These are phyloP conservation scores for Middelhovenomyces tepae DNA, from an alignment of 805 yeast genomes.

Conservation along the genomic window DNA sequence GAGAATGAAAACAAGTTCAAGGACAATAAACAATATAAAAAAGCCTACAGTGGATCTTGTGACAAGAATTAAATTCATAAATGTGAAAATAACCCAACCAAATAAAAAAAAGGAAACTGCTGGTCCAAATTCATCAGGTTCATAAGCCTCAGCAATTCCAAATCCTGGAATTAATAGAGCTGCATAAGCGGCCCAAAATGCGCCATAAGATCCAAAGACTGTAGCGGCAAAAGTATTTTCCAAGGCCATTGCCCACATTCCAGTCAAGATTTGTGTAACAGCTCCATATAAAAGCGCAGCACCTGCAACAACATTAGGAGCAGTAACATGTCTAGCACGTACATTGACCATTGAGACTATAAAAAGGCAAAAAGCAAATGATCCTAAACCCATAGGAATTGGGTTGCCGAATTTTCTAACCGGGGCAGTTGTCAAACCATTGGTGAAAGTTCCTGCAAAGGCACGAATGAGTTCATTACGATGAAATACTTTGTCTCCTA, in stretches of 20 bases:
- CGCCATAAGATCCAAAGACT: constrained; percentile 37
- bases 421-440: constrained; percentile 40
- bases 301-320: constrained; percentile 49
- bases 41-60: constrained; percentile 57
- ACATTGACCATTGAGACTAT: constrained; percentile 46
- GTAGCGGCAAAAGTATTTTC: constrained; percentile 63
- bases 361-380: constrained; percentile 55
- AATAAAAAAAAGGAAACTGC: constrained; percentile 51
- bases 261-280: constrained; percentile 51
- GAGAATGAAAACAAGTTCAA: no score
- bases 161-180: constrained; percentile 45
- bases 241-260: constrained; percentile 57
- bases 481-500: constrained; percentile 59
- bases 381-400: constrained; percentile 54
- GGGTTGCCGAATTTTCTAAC: constrained; percentile 52
- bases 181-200: constrained; percentile 58
- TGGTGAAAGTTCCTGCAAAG: constrained; percentile 31
- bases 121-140: constrained; percentile 25
- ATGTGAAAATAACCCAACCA: constrained; percentile 57
- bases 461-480: constrained; percentile 52
- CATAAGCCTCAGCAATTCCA: constrained; percentile 38
- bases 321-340: constrained; percentile 49
- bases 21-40: constrained; percentile 42
- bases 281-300: constrained; percentile 60
- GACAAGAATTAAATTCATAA: constrained; percentile 43